These are phyloP conservation scores for Allium fistulosum DNA, from an alignment of 106 monocot genomes.

Conservation along the genomic window DNA sequence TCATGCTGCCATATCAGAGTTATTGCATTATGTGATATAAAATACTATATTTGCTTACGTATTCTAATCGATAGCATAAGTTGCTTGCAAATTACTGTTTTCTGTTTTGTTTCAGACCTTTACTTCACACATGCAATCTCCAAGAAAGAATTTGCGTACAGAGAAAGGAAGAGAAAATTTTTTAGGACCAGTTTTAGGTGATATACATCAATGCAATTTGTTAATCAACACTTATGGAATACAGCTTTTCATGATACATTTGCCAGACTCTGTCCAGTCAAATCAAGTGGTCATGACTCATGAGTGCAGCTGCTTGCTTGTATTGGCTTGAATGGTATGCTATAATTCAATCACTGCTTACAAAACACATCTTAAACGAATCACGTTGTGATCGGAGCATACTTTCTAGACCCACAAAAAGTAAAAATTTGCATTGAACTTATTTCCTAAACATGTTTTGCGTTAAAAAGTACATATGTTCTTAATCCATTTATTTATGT, in stretches of 20 bases:
- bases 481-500: too few species aligned
- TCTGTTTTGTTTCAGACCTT: constrained; percentile 41
- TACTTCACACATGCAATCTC: constrained; percentile 85
- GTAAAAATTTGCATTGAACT: too few species aligned
- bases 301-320: constrained; percentile 91
- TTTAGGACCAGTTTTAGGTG: constrained; percentile 48
- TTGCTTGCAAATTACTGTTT: not conserved
- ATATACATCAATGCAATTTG: constrained; percentile 58
- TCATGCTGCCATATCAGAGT: not conserved
- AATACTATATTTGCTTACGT: not conserved
- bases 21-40: not conserved
- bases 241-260: constrained; percentile 84
- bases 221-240: constrained; percentile 71
- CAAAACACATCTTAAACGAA: constrained; percentile 2
- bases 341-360: not conserved
- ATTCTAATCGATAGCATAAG: not conserved
- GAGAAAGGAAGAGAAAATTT: constrained; percentile 25
- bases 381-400: constrained; percentile 27
- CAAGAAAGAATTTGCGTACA: constrained; percentile 24
- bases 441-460: too few species aligned
- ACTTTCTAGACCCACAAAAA: too few species aligned
- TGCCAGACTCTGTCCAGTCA: constrained; percentile 67
- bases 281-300: constrained; percentile 58
- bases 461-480: too few species aligned
- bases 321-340: constrained; percentile 70